Evolutionary conservation across 441 rosid genomes (phyloP), one percentile per base, ranked within the genome.

Genomic region (Gossypium laxum): DNA sequence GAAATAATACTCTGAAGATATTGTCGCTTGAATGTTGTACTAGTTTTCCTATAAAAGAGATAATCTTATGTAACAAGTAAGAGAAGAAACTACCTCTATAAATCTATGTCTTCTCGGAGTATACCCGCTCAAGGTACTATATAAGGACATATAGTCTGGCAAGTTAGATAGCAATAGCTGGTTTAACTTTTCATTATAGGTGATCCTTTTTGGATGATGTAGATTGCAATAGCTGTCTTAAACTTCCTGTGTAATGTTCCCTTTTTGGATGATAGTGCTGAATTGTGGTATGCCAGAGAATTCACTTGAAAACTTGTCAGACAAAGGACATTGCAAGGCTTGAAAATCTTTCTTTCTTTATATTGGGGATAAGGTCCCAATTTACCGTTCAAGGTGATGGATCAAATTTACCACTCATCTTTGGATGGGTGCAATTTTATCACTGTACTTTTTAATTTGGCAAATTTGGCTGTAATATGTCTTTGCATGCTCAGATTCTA

Each of bases 21-120:
- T 61, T 61, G 48, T 61, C n/a, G 48, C 48, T 34, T 61, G 14
- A 60, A 32, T 61, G 48, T 38, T 62, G 28, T 18, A 38, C 67
- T 24, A 4, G 28, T 21, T 55, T 3, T 21, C 60, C 5, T 55
- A 21, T 55, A 52, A 55, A 55, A 21, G 28, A 12, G 60, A 21
- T 21, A 12, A 21, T 10, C n/a, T 55, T 10, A 55, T 55, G 28
- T 10, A 55, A 55, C 14, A 55, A 32, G 41, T 6, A 28, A 60
- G 66, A 60, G 51, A 18, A 38, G 8, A 18, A 26, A 41, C 7
- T 19, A 41, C n/a, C 51, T 63, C 10, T 38, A 12, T 11, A 18
- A 18, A 22, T 41, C 10, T 19, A 17, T 61, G 4, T 63, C 68
- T 63, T 63, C 52, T 18, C 19, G 17, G 14, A 62, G 28, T 11